Conservation (phyloP, 2,329 filamentous ascomycete genomes). For the Alternaria rosae region DNA sequence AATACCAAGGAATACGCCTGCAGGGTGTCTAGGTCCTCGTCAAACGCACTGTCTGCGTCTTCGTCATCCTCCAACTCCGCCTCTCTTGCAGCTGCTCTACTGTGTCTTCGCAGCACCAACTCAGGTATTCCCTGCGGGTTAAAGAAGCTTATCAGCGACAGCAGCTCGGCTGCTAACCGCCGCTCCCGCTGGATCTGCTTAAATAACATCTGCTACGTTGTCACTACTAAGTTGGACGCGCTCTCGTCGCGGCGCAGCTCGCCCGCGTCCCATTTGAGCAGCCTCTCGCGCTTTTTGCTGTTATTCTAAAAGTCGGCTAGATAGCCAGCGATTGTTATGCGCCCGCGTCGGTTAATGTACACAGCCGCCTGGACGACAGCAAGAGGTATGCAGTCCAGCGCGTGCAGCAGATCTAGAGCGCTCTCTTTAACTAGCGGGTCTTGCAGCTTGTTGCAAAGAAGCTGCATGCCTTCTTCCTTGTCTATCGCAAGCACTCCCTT, state of each 20-base stretch:
- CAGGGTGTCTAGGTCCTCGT: slow-evolving; percentile 46
- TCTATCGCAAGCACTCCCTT: no score
- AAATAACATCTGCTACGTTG: slow-evolving; percentile 46
- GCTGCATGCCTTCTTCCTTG: no score
- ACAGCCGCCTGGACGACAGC: slow-evolving; percentile 45
- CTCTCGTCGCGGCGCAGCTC: slow-evolving; percentile 20
- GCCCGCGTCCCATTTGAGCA: slow-evolving; percentile 27
- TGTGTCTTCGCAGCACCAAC: neutral
- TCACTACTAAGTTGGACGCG: slow-evolving; percentile 46
- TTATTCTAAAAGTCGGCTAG: slow-evolving; percentile 49
- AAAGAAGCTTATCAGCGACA: slow-evolving; percentile 59
- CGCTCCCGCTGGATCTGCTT: slow-evolving; percentile 41
- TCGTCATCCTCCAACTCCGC: no score
- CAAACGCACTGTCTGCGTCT: slow-evolving; percentile 18
- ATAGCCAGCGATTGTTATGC: slow-evolving; percentile 41
- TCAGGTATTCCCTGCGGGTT: slow-evolving; percentile 53
- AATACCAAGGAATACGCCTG: slow-evolving; percentile 50
- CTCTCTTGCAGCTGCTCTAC: no score
- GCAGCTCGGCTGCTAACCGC: slow-evolving; percentile 50
- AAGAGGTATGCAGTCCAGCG: slow-evolving; percentile 27
- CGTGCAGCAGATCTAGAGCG: slow-evolving; percentile 8
- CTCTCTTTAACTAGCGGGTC: no score
- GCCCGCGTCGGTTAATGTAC: slow-evolving; percentile 36
- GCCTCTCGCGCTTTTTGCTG: slow-evolving; percentile 33
- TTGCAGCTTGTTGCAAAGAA: no score